A percentile compares a stretch with the other conserved stretches of the same genome.
Conservation (phyloP, 148 eudicot species). For the Drosera capensis region DNA sequence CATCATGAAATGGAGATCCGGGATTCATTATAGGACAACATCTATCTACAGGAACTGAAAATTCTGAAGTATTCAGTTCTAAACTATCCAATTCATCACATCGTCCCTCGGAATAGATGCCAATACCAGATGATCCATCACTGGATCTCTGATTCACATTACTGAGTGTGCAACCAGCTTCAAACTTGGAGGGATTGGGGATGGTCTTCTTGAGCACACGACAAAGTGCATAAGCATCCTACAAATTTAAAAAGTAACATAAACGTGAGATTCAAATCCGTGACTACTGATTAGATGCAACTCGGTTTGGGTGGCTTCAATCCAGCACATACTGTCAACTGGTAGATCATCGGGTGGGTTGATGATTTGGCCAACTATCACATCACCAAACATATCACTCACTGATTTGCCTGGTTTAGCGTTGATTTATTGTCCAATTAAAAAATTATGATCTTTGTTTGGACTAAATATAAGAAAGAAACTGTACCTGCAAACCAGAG, state of each 20-base stretch:
- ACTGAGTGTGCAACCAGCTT: conserved; percentile 15
- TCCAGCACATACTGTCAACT: no score
- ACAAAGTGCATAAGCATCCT: conserved; percentile 84
- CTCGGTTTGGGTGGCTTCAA: no score
- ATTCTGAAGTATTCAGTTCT: conserved; percentile 29
- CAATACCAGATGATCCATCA: conserved; percentile 44
- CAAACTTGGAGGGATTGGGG: conserved; percentile 26
- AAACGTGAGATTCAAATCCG: background rate
- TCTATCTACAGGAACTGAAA: conserved; percentile 21
- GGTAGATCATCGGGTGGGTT: no score
- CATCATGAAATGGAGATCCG: conserved; percentile 6
- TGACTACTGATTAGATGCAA: no score
- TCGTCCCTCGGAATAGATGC: conserved; percentile 36
- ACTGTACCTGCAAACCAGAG: conserved; percentile 17
- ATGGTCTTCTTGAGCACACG: conserved; percentile 70
- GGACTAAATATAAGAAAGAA: background rate
- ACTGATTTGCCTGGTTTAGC: no score
- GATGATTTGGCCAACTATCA: no score
- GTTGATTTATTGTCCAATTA: no score
- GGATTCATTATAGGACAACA: conserved; percentile 10
- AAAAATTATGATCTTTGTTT: background rate
- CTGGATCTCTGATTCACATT: conserved; percentile 22
- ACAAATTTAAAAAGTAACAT: background rate
- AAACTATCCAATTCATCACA: conserved; percentile 34
- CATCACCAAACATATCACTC: no score